Conservation (phyloP, 1,139 yeast genomes). For the Magnusiomyces magnusii region DNA sequence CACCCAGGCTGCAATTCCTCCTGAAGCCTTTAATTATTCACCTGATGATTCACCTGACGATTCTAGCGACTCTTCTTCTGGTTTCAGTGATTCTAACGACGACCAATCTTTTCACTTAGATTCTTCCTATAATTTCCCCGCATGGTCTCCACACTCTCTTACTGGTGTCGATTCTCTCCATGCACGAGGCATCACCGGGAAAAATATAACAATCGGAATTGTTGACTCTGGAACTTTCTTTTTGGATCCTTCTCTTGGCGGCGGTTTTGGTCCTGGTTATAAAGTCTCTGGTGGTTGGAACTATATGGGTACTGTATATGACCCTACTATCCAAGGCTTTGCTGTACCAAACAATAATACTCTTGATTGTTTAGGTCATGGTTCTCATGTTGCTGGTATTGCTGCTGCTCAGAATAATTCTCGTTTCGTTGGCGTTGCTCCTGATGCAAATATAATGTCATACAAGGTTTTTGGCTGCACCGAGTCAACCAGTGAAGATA, state of each 20-base stretch:
- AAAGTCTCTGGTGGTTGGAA: conserved; percentile 19
- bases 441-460: conserved; percentile 19
- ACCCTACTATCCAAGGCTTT: conserved; percentile 1
- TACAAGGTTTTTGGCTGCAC: conserved; percentile 22
- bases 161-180: conserved; percentile 21
- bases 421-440: conserved; percentile 20
- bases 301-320: conserved; percentile 14
- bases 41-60: not conserved
- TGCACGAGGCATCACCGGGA: conserved; percentile 16
- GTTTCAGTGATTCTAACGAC: not conserved
- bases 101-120: not conserved
- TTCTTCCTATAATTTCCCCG: not conserved
- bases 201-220: conserved; percentile 17
- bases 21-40: too few relatives aligned
- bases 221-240: conserved; percentile 22
- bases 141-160: conserved; percentile 20
- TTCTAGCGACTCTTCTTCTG: not conserved
- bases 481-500: conserved; percentile 19
- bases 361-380: conserved; percentile 23
- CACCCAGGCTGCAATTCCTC: not conserved
- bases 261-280: conserved; percentile 20
- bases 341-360: conserved; percentile 15
- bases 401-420: conserved; percentile 18
- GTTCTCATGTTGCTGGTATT: conserved; percentile 22
- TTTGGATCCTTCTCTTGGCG: conserved; percentile 18